These are phyloP conservation scores for Phytophthora europaea DNA, from an alignment of 352 stramenopile species.

Conservation along the genomic window DNA sequence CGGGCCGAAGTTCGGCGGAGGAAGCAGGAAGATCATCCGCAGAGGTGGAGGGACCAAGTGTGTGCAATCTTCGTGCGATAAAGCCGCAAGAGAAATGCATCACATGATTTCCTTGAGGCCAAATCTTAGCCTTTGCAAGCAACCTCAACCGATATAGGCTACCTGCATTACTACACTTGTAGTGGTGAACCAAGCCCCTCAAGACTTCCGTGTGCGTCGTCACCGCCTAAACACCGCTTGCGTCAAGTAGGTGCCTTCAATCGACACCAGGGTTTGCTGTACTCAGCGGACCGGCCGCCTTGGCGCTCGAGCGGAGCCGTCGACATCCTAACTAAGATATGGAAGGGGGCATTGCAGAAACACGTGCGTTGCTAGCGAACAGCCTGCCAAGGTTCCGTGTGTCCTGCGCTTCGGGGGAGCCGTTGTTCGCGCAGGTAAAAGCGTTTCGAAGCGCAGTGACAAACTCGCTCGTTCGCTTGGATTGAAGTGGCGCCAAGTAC, in stretches of 20 bases:
- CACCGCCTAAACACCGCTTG: not conserved
- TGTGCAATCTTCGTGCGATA: not conserved
- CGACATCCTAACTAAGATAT: not conserved
- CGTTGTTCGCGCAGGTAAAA: not conserved
- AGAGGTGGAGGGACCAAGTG: not conserved
- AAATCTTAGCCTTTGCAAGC: not conserved
- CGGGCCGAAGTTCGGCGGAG: not conserved
- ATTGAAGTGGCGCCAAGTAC: not conserved
- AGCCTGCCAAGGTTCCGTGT: not conserved
- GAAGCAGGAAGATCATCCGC: not conserved
- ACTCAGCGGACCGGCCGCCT: no score
- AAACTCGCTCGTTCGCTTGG: not conserved
- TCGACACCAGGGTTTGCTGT: no score
- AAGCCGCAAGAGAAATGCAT: not conserved
- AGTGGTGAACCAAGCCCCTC: not conserved
- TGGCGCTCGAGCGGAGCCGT: no score
- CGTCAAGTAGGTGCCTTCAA: no score
- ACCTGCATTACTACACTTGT: not conserved
- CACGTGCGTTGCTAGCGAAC: not conserved
- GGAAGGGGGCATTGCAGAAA: not conserved
- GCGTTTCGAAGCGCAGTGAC: not conserved
- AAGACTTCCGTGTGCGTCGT: not conserved
- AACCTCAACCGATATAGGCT: not conserved
- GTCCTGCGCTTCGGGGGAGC: not conserved
- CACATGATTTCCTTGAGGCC: not conserved